Evolutionary conservation across 345 rosid genomes (phyloP), one percentile per base, ranked within the genome.

Genomic region (Litchi chinensis): DNA sequence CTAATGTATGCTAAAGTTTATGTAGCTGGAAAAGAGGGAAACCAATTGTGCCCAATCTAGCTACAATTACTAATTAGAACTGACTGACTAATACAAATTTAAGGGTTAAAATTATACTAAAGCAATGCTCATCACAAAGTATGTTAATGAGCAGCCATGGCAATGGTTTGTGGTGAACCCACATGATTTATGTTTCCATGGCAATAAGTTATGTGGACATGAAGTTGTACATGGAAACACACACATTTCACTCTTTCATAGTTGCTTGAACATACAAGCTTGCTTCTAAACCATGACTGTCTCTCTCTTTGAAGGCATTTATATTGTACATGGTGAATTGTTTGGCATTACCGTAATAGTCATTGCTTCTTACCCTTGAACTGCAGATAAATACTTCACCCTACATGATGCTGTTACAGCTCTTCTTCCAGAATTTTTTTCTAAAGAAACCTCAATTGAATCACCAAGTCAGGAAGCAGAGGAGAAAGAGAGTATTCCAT

Each of bases 371-470:
- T 52, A 21, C 52, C 70, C 50, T 63, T 73, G 44, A 50, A 56
- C 46, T 76, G 83, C 90, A 91, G 99, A 90, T 79, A 93, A 88
- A 86, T 91, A 79, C 82, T 87, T 93, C 79, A 90, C 93, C 28
- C 76, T 93, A 57, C 70, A 56, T 0, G 94, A 93, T 71, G 98
- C 97, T 6, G 76, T 95, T 52, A 85, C 81, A 86, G 77, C 63
- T 70, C 89, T 93, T 68, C 84, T 93, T 77, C 97, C 99, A 0
- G 91, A 85, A 81, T 79, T 77, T 80, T 83, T 81, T 68, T 65
- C 74, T 21, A 77, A 78, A 32, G 77, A 56, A 44, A 48, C 83
- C 65, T 57, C 50, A 71, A 73, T 40, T 18, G 86, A 85, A 71
- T 46, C 75, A 75, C 79, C 79, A 40, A 39, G 76, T 71, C 72